Evolutionary conservation across 1,139 yeast genomes (phyloP).

Genomic region (Geotrichum siamense): DNA sequence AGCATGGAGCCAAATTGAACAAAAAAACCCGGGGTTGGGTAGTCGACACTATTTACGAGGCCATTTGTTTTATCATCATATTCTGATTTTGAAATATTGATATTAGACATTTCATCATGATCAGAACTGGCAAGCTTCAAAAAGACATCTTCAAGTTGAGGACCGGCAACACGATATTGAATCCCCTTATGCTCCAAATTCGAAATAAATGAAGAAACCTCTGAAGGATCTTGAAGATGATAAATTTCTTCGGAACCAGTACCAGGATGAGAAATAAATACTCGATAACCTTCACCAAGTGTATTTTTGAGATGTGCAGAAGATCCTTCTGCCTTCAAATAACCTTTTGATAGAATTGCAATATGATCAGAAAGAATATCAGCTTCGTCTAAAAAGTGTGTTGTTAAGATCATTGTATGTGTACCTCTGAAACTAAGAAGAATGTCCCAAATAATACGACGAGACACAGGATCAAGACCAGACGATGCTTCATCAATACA

Average conservation of each 20-base stretch:
- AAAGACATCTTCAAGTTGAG: conserved; percentile 35
- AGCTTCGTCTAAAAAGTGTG: conserved; percentile 37
- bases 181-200: conserved; percentile 23
- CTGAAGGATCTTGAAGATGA: conserved; percentile 21
- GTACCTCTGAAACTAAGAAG: conserved; percentile 30
- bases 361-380: conserved; percentile 35
- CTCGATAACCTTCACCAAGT: conserved; percentile 33
- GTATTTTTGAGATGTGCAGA: conserved; percentile 32
- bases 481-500: conserved; percentile 38
- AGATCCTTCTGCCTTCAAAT: conserved; percentile 30
- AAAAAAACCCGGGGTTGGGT: conserved; percentile 21
- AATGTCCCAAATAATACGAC: conserved; percentile 37
- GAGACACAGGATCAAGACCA: conserved; percentile 36
- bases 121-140: conserved; percentile 32
- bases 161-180: conserved; percentile 30
- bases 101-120: conserved; percentile 25
- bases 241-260: conserved; percentile 26
- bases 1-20: conserved; percentile 31
- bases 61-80: background rate
- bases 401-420: conserved; percentile 32
- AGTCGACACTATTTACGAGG: conserved; percentile 2
- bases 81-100: background rate
- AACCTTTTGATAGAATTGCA: conserved; percentile 33
- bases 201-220: conserved; percentile 24
- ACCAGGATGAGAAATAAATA: conserved; percentile 25